Evolutionary conservation across 2,329 filamentous ascomycete genomes (phyloP).

Genomic region (Botrytis byssoidea): DNA sequence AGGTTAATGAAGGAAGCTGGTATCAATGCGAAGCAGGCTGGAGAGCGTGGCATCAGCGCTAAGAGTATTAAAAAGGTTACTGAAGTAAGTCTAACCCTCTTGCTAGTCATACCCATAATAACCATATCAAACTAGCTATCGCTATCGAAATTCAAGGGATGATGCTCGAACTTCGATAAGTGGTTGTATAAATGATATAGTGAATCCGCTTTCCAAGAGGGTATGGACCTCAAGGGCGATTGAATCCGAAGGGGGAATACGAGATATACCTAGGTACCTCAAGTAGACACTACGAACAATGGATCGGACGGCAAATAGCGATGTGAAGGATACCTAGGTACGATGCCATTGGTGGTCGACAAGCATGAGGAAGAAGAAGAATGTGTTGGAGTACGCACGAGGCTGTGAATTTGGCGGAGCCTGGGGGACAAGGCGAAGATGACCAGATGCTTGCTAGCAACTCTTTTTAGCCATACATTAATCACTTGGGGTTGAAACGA

Average conservation of each 20-base stretch:
- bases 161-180: not conserved
- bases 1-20: conserved; percentile 78
- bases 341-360: not conserved
- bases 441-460: not conserved
- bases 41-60: conserved; percentile 72
- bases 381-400: not conserved
- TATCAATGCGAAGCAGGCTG: conserved; percentile 71
- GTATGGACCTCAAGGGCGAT: not conserved
- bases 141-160: conserved; percentile 22
- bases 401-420: conserved; percentile 8
- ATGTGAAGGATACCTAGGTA: not conserved
- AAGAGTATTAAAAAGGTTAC: conserved; percentile 76
- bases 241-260: not conserved
- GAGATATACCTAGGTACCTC: not conserved
- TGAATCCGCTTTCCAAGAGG: not conserved
- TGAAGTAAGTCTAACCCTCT: conserved; percentile 52
- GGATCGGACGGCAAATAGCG: not conserved
- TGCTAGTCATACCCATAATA: not conserved
- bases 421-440: not conserved
- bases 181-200: not conserved
- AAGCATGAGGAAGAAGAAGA: not conserved
- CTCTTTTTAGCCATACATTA: not conserved
- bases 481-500: not conserved
- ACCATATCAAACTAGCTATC: conserved; percentile 8
- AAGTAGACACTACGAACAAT: not conserved